Evolutionary conservation across 1,139 yeast genomes (phyloP), one percentile per base, ranked within the genome.

Genomic region (Yamadazyma triangularis): DNA sequence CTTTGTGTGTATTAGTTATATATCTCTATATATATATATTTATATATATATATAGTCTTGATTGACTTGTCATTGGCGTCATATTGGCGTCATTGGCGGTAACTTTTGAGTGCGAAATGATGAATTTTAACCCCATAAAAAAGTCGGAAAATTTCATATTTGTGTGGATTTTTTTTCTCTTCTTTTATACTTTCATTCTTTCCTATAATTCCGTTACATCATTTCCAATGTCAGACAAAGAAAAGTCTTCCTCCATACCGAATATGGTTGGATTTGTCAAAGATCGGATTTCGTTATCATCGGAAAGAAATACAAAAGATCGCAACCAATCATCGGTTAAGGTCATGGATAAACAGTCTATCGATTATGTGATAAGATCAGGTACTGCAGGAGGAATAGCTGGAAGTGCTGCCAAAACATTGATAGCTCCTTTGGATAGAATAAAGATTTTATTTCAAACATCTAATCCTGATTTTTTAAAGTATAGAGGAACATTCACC

Each of bases 371-470:
- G 13, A 40, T 86, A 21, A 70, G 87, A 38, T 82, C 94, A 15
- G 98, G 96, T 0, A 48, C 88, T 1, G 95, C 98, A 0, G 99
- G 99, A 9, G 99, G 99, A 1, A 48, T 87, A 1, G 96, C 98
- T 0, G 99, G 99, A 0, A 79, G 89, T 33, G 87, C 93, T 7
- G 98, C 96, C 5, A 91, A 91, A 51, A 88, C 97, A 0, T 65
- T 89, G 31, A 85, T 91, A 27, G 99, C 99, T 0, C 99, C 99
- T 0, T 59, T 91, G 33, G 99, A 91, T 56, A 71, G 99, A 47
- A 91, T 91, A 41, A 91, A 91, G 60, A 91, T 91, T 46, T 63
- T 91, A 28, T 91, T 91, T 56, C 99, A 91, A 59, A 93, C 99
- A 1, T 79, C 93, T 15, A 89, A 89, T 48, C 97, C 97, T 0